Evolutionary conservation across 2,329 filamentous ascomycete genomes (phyloP).

Genomic region (Ascochyta viciae-villosae): DNA sequence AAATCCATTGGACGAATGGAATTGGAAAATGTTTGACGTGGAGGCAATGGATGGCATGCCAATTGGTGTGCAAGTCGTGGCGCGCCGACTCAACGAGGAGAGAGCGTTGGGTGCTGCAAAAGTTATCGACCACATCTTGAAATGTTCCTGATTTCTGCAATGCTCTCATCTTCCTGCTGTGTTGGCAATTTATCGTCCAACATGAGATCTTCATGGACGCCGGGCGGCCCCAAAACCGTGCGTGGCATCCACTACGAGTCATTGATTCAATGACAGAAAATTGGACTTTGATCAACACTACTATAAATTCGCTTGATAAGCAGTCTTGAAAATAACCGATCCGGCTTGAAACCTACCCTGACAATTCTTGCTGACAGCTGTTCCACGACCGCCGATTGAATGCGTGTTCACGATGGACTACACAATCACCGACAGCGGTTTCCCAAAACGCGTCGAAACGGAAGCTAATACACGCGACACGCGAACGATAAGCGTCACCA

Average conservation of each 20-base stretch:
- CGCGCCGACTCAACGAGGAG: conserved; percentile 48
- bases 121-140: conserved; percentile 29
- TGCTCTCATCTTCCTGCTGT: not conserved
- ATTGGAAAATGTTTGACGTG: conserved; percentile 52
- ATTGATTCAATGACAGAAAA: too few species aligned
- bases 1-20: conserved; percentile 61
- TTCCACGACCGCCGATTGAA: not conserved
- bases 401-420: not conserved
- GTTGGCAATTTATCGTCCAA: not conserved
- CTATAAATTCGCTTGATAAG: too few species aligned
- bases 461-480: not conserved
- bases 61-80: conserved; percentile 47
- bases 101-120: conserved; percentile 48
- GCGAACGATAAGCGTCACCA: conserved; percentile 1
- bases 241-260: not conserved
- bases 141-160: not conserved
- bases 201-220: not conserved
- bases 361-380: not conserved
- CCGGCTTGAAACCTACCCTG: too few species aligned
- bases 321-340: too few species aligned
- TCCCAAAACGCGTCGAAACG: not conserved
- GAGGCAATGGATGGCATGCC: conserved; percentile 48
- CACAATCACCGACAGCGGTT: not conserved
- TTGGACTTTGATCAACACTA: too few species aligned
- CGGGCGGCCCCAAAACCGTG: not conserved